These are phyloP conservation scores for Naematelia encephala DNA, from an alignment of 768 basidiomycete species.

Conservation along the genomic window DNA sequence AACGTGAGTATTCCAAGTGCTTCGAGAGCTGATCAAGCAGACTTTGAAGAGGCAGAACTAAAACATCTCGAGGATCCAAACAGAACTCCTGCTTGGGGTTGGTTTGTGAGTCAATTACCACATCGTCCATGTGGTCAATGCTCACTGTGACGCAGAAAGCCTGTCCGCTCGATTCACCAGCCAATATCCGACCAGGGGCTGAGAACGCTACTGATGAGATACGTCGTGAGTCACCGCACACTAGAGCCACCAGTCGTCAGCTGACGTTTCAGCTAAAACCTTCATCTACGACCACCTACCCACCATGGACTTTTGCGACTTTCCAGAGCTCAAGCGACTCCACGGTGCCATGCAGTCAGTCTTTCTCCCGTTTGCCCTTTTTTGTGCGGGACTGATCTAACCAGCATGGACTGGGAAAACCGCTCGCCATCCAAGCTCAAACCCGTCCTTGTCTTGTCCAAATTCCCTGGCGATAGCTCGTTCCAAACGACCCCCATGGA, in stretches of 20 bases:
- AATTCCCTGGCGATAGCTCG: conserved; percentile 45
- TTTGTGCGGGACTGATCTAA: not conserved
- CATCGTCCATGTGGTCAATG: not conserved
- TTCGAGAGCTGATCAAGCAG: conserved; percentile 23
- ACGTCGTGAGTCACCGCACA: conserved; percentile 22
- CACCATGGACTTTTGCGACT: conserved; percentile 49
- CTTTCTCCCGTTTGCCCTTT: not conserved
- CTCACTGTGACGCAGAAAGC: conserved; percentile 38
- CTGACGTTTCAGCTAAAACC: conserved; percentile 35
- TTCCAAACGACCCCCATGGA: conserved; percentile 46
- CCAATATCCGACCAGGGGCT: conserved; percentile 39
- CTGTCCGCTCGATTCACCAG: conserved; percentile 43
- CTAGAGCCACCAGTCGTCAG: no score
- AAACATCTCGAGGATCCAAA: conserved; percentile 40
- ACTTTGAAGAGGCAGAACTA: conserved; percentile 43
- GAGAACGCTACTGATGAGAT: conserved; percentile 40
- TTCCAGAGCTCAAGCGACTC: conserved; percentile 43
- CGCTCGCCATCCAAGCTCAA: conserved; percentile 45
- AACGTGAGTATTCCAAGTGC: conserved; percentile 45
- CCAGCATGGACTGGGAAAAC: conserved; percentile 43
- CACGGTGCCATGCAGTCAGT: conserved; percentile 48
- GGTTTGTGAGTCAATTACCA: conserved; percentile 43
- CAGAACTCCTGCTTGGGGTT: conserved; percentile 43
- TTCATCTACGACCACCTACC: conserved; percentile 46
- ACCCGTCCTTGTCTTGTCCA: conserved; percentile 47